Evolutionary conservation across 1,284 basidiomycete species (phyloP).

Genomic region (Sanghuangporus baumii): DNA sequence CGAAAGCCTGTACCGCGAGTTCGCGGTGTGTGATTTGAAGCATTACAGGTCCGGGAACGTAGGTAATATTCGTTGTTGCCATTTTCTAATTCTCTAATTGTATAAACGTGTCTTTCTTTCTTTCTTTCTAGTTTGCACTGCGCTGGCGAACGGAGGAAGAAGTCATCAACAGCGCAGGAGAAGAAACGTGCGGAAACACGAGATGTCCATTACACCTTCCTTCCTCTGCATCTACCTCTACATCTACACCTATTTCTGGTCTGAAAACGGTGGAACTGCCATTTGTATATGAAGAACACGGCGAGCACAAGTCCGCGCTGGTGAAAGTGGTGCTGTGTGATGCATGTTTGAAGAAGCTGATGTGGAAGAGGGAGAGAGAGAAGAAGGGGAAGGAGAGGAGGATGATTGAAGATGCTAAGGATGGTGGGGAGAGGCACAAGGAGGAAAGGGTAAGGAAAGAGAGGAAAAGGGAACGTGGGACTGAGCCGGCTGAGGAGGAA

Average conservation of each 20-base stretch:
- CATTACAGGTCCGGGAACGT: conserved; percentile 91
- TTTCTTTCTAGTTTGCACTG: conserved; percentile 62
- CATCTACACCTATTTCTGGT: conserved; percentile 13
- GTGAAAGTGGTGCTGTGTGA: conserved; percentile 86
- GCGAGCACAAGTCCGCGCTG: conserved; percentile 68
- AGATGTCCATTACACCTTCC: conserved; percentile 65
- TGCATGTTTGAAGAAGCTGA: conserved; percentile 75
- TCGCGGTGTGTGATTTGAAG: conserved; percentile 87
- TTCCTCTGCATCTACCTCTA: not conserved
- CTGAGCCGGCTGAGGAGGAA: not conserved
- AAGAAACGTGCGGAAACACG: conserved; percentile 82
- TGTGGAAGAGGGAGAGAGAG: conserved; percentile 76
- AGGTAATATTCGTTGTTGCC: too few species aligned
- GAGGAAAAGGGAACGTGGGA: conserved; percentile 46
- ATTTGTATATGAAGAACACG: conserved; percentile 81
- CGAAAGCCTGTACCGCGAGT: conserved; percentile 81
- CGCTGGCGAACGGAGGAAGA: conserved; percentile 90
- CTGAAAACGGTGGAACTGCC: conserved; percentile 79
- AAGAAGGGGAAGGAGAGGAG: conserved; percentile 26
- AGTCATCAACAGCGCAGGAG: conserved; percentile 78
- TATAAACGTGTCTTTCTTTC: too few species aligned
- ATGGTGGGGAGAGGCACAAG: not conserved
- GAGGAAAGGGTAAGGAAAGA: conserved; percentile 42
- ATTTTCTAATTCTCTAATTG: too few species aligned
- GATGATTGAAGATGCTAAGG: not conserved